Evolutionary conservation across 202 grass and related monocot species (phyloP), one percentile per base, ranked within the genome.

Genomic region (Elaeis oleifera): DNA sequence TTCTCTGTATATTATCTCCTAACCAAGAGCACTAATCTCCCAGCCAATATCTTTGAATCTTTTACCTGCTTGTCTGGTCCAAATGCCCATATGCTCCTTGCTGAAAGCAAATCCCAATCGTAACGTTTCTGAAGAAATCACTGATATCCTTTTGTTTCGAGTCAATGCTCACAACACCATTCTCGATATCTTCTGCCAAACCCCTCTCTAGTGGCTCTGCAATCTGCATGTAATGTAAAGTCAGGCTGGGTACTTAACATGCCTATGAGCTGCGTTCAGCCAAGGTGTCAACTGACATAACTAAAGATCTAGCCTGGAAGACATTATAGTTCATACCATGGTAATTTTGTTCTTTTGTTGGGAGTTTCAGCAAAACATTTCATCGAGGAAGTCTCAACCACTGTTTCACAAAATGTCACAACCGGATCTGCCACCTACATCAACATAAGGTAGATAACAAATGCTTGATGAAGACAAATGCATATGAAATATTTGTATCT

Each of bases 291-390:
- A 44, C 9, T 44, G 36, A 13, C 36, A 44, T 11, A 44, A 44
- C 36, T 13, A 44, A 13, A 13, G 9, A 44, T 31, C 6, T 44
- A 13, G 36, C 36, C 36, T 44, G 36, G 36, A 13, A 8, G 36
- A 44, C 2, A 13, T 44, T 44, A 39, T 1, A 39, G 8, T 11
- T 39, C 73, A 57, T 55, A 97, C 94, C 94, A 99, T 92, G 5
- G 94, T 99, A 78, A 99, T 87, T 92, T 99, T 99, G 73, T 89
- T 75, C 83, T 92, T 73, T 99, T 92, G 82, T 99, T 99, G 49
- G 94, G 94, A 58, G 94, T 99, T 84, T 99, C 94, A 60, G 94
- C 94, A 86, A 92, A 99, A 68, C 94, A 99, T 75, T 99, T 91
- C 84, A 99, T 99, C 2, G 94, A 99, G 65, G 94, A 99, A 39